Conservation (phyloP, 352 stramenopile species). For the Globisporangium orthogonon region DNA sequence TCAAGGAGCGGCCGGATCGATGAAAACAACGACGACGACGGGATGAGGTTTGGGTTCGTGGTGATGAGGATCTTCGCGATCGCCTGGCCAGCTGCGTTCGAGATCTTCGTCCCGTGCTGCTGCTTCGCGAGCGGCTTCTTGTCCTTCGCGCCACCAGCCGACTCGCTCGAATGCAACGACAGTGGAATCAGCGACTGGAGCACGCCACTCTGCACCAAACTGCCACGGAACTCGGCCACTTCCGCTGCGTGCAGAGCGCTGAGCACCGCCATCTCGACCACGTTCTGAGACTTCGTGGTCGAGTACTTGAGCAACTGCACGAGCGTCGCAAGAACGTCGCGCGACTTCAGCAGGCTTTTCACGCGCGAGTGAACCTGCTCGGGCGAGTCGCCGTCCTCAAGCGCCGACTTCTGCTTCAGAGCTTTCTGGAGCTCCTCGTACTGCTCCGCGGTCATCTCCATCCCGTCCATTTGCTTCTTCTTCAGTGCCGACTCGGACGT, state of each 20-base stretch:
- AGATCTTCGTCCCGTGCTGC: conserved; percentile 77
- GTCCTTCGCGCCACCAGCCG: conserved; percentile 13
- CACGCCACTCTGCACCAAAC: conserved; percentile 71
- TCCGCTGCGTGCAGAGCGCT: conserved; percentile 69
- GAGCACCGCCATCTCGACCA: conserved; percentile 66
- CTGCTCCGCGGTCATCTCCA: conserved; percentile 96
- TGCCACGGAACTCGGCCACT: conserved; percentile 53
- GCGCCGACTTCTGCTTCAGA: conserved; percentile 90
- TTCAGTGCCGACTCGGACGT: conserved; percentile 93
- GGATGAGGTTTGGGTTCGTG: conserved; percentile 92
- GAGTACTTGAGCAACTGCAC: conserved; percentile 75
- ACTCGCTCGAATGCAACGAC: conserved; percentile 18
- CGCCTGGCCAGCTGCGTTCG: conserved; percentile 85
- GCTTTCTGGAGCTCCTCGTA: conserved; percentile 97
- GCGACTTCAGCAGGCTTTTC: conserved; percentile 34
- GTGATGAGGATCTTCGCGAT: conserved; percentile 96
- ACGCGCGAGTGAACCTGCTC: conserved; percentile 69
- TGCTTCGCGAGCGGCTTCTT: conserved; percentile 31
- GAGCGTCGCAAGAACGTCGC: conserved; percentile 64
- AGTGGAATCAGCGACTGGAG: conserved; percentile 72
- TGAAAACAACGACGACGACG: conserved; percentile 70
- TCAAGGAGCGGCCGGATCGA: conserved; percentile 86
- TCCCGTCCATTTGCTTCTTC: conserved; percentile 94
- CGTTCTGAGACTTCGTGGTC: conserved; percentile 68
- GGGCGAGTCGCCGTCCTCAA: conserved; percentile 87